Percentiles rank a stretch among this genome's conserved stretches.
Evolutionary conservation across 148 eudicot genomes (phyloP).

Genomic region (Arctostaphylos glauca): DNA sequence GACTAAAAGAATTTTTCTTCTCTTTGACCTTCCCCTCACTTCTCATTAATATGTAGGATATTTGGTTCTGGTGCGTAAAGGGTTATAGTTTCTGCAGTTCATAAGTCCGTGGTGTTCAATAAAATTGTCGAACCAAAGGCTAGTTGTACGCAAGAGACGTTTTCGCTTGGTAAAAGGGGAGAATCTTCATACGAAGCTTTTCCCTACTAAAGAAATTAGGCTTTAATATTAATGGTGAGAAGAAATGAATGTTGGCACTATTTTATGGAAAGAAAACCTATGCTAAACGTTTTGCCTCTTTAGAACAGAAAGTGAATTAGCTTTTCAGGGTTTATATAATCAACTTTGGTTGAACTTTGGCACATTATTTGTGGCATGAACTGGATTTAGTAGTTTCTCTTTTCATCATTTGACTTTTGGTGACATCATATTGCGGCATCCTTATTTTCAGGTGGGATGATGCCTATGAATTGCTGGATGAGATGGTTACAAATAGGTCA

Average conservation of each 20-base stretch:
- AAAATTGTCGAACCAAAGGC: not conserved
- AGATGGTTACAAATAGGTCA: conserved; percentile 72
- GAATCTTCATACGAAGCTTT: not conserved
- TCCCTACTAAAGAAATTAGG: not conserved
- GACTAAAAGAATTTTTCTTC: not conserved
- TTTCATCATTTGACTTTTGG: not conserved
- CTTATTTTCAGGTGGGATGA: conserved; percentile 53
- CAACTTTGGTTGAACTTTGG: not conserved
- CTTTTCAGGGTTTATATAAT: not conserved
- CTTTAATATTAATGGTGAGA: not conserved
- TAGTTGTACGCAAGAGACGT: not conserved
- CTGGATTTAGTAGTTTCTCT: not conserved
- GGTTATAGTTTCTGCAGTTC: not conserved
- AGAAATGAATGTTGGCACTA: not conserved
- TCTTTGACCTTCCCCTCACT: not conserved
- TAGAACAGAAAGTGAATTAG: not conserved
- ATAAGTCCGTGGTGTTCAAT: not conserved
- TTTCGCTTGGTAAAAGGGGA: not conserved
- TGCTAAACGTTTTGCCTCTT: not conserved
- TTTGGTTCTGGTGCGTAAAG: not conserved
- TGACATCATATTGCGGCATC: not conserved
- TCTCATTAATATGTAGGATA: not conserved
- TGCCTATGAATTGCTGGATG: conserved; percentile 67
- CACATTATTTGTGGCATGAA: not conserved
- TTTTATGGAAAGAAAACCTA: not conserved